phyloP scores from a whole-genome alignment of 257 asterid genomes.

The Cynanchum wilfordii region DNA sequence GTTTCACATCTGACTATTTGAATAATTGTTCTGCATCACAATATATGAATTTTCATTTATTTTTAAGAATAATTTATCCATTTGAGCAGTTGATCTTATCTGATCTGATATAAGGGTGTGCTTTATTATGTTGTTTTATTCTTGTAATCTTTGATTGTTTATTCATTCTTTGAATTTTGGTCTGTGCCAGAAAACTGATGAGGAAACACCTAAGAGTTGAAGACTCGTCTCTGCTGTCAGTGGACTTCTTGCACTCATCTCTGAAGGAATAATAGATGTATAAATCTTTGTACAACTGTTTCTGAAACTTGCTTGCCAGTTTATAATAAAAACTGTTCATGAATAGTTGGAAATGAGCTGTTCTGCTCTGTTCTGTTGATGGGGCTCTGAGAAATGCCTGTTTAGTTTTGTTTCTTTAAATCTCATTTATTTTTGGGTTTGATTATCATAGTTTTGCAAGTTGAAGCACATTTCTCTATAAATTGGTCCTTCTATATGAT shows the following conservation, averaged over 20 bases:
- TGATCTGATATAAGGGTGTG: background rate
- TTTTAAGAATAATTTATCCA: background rate
- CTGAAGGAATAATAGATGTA: slow-evolving; percentile 20
- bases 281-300: slow-evolving; percentile 2
- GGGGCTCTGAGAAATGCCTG: background rate
- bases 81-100: background rate
- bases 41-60: background rate
- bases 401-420: background rate
- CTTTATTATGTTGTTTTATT: background rate
- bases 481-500: background rate
- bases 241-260: slow-evolving; percentile 1
- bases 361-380: slow-evolving; percentile 6
- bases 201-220: slow-evolving; percentile 22
- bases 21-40: background rate
- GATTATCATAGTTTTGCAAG: background rate
- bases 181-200: slow-evolving; percentile 32
- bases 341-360: background rate
- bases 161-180: background rate
- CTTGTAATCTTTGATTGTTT: background rate
- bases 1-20: background rate
- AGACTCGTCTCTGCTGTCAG: slow-evolving; percentile 7
- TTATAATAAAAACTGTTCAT: slow-evolving; percentile 12
- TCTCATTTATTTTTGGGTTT: background rate
- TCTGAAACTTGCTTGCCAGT: slow-evolving; percentile 2
- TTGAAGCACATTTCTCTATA: background rate